Base-by-base conservation (phyloP, 345 rosid species). In the Odontarrhena argentea region DNA sequence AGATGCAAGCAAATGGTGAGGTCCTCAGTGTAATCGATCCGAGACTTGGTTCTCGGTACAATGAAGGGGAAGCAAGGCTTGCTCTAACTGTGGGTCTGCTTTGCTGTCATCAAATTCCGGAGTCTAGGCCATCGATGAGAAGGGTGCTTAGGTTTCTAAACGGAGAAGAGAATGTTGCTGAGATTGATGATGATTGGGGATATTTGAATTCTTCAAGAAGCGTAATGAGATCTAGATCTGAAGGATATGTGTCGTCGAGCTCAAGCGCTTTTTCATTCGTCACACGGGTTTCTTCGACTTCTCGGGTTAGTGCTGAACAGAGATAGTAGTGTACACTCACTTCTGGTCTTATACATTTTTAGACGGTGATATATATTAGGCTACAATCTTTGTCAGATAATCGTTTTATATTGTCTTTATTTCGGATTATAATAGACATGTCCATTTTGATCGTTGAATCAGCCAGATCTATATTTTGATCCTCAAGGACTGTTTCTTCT, bases 41-140 rank as follows among this genome's bases (percentile, higher is more conserved):
- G 3, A 63, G 72, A 8, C 52, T 86, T 22, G 46, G 73, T 2
- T 68, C 74, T 0, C 45, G 35, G 10, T 85, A 71, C 30, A 58
- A 9, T 0, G 72, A 10, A 0, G 77, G 70, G 44, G 87, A 88
- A 37, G 75, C 80, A 64, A 81, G 78, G 71, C 14, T 84, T 65
- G 77, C 80, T 3, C 15, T 86, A 60, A n/a, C 11, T 34, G 51
- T 86, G 15, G 92, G 90, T 1, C 61, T 86, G 38, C 37, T 78
- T 3, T 86, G 96, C 47, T 72, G 85, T 4, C 86, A 82, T 59
- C 78, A 63, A 10, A 58, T 37, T 1, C 73, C 78, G 4, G 75
- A 65, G 53, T 38, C 57, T 8, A 75, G 93, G 74, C 89, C 89
- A 22, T 78, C 76, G 32, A 83, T 83, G 85, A 85, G 84, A 66